These are phyloP conservation scores for Entonaema liquescens DNA, from an alignment of 495 filamentous ascomycete genomes.

Conservation along the genomic window DNA sequence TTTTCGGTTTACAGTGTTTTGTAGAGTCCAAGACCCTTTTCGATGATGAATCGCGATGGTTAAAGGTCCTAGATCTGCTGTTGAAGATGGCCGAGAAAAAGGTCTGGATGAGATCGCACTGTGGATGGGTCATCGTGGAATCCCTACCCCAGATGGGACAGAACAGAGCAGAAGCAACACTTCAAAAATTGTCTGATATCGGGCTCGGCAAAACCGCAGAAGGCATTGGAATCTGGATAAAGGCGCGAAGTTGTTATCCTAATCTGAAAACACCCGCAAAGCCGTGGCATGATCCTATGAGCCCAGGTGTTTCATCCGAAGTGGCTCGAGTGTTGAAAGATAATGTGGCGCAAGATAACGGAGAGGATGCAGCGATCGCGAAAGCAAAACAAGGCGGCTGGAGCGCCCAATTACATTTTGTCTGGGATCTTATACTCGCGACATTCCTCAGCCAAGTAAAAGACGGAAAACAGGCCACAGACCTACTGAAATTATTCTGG, in stretches of 20 bases:
- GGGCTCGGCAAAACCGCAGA: slow-evolving; percentile 80
- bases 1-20: slow-evolving; percentile 88
- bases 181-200: slow-evolving; percentile 67
- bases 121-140: slow-evolving; percentile 74
- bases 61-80: slow-evolving; percentile 65
- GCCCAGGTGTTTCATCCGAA: slow-evolving; percentile 64
- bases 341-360: slow-evolving; percentile 63
- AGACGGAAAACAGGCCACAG: slow-evolving; percentile 43
- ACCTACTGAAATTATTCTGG: slow-evolving; percentile 83
- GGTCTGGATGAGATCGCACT: slow-evolving; percentile 88
- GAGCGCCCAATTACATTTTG: slow-evolving; percentile 84
- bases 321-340: slow-evolving; percentile 84
- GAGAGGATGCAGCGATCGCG: slow-evolving; percentile 52
- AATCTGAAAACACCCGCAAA: slow-evolving; percentile 68
- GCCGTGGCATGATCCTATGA: slow-evolving; percentile 82
- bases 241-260: slow-evolving; percentile 69
- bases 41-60: slow-evolving; percentile 65
- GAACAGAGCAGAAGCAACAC: slow-evolving; percentile 64
- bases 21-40: slow-evolving; percentile 80
- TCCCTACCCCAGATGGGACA: slow-evolving; percentile 59
- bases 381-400: slow-evolving; percentile 67
- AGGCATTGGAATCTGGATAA: slow-evolving; percentile 88
- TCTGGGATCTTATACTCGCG: slow-evolving; percentile 80
- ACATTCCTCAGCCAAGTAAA: slow-evolving; percentile 50
- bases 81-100: slow-evolving; percentile 70